Conservation (phyloP, 2,329 filamentous ascomycete genomes). For the Aspergillus latus region DNA sequence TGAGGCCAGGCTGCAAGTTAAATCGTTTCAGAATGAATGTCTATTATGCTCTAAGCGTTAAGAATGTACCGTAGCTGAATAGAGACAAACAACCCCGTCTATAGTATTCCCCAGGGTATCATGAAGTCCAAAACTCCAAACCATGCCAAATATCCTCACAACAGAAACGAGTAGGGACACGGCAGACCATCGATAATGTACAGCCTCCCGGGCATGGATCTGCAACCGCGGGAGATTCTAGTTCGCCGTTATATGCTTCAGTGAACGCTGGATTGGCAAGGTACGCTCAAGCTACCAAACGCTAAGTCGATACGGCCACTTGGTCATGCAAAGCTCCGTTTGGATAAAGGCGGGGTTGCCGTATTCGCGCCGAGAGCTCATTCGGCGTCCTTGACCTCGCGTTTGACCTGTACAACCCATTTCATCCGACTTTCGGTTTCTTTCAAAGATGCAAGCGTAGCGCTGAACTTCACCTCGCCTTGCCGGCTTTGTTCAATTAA, state of each 20-base stretch:
- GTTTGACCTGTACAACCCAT: constrained; percentile 49
- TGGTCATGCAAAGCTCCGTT: not conserved
- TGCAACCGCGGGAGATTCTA: not conserved
- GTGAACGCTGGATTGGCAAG: not conserved
- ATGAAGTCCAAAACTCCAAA: constrained; percentile 27
- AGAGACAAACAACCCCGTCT: constrained; percentile 17
- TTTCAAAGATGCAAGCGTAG: constrained; percentile 41
- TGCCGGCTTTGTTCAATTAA: constrained; percentile 32
- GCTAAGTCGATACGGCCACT: not conserved
- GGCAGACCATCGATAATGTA: constrained; percentile 5
- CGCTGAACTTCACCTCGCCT: constrained; percentile 36
- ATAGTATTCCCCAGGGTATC: constrained; percentile 27
- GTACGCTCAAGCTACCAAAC: not conserved
- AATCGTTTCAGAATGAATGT: constrained; percentile 12
- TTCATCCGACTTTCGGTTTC: constrained; percentile 48
- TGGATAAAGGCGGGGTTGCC: not conserved
- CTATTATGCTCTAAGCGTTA: constrained; percentile 17
- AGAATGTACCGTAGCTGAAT: constrained; percentile 14
- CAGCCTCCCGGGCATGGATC: not conserved
- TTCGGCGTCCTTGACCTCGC: constrained; percentile 31
- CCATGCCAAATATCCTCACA: constrained; percentile 15
- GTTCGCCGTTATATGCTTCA: constrained; percentile 2
- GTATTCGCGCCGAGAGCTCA: constrained; percentile 15
- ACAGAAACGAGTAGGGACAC: constrained; percentile 5
- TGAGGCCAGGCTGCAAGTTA: not conserved